Base-by-base conservation (phyloP, 495 filamentous ascomycete genomes). In the Geoglossum glabrum region DNA sequence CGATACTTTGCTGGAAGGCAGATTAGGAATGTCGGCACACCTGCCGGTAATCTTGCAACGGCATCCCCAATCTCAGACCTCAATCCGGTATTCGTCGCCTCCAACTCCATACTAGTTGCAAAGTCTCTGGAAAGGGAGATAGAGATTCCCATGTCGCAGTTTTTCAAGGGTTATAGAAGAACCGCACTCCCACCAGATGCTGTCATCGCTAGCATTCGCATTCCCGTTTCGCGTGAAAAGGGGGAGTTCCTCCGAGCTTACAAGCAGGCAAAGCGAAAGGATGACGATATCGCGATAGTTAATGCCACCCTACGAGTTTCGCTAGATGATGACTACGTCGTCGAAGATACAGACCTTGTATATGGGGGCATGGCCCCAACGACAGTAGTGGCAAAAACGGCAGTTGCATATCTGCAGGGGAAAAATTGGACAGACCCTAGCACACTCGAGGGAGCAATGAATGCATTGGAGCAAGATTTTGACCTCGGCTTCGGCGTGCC, bases 201-300 rank as follows among this genome's bases (percentile, higher is more conserved):
- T 0, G 81, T 97, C 62, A 90, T 98, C 60, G 79, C 86, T 21
- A 81, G 79, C 57, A 80, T 98, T 34, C 81, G 85, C n/a, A 85
- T 98, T 50, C 92, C 92, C 0, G 67, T 82, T 19, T 80, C 85
- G 0, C 72, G 69, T 38, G 74, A 79, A 62, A 83, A 80, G 62
- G 81, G 78, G 25, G 85, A 84, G 63, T 82, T 79, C 61, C 77
- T 90, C 60, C 74, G 79, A 19, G 80, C 90, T 1, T 96, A 95
- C 69, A 97, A 97, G 68, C 90, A 96, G 64, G 80, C 90, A 0
- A 97, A 96, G 74, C 74, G 90, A 55, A 95, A 95, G 63, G 90
- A 96, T 64, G 90, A 95, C 67, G 90, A 97, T 70, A 95, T 95
- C 66, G 90, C 90, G 10, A 95, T 97, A 59, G 90, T 95, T 43